Base-by-base conservation (phyloP, 805 yeast species). In the Blastobotrys americana region DNA sequence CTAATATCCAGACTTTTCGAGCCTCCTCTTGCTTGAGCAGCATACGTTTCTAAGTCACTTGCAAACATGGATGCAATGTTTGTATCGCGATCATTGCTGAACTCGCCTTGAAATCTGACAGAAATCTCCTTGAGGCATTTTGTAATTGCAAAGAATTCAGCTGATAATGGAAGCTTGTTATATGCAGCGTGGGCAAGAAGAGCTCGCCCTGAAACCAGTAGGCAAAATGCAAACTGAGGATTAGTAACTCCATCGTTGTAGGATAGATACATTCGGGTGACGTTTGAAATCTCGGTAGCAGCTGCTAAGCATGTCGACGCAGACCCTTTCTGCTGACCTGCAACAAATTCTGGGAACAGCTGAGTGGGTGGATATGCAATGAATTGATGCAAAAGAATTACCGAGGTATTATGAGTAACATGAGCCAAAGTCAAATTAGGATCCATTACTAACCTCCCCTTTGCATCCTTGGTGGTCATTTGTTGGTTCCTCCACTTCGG, bases 31-130 rank as follows among this genome's bases (percentile, higher is more conserved):
- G 13, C 31, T 13, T 25, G 31, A 25, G 31, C 31, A 25, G 31
- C 31, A 25, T 25, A 25, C 31, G 10, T 37, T 21, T 46, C 47
- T 41, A 49, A 35, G 9, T 47, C 31, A 10, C 21, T 18, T 6
- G 50, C 49, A 44, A 49, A 49, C 39, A 39, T 43, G 19, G 42
- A 41, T 3, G 53, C 53, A n/a, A 49, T 40, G 27, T 49, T 48
- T 4, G 42, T 43, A 13, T 19, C 18, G 17, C 34, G 10, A 8
- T 36, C 17, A 13, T 21, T 5, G 8, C 34, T 28, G 3, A 46
- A 44, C 23, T 44, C 36, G 8, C 43, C 50, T 15, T 20, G 20
- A 51, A 53, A 52, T 36, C 53, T 23, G 15, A 18, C 17, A 4
- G 53, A 45, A 27, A 47, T 43, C 35, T 47, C 47, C 21, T 22